Conservation (phyloP, 352 stramenopile genomes). For the Elongisporangium senticosum region DNA sequence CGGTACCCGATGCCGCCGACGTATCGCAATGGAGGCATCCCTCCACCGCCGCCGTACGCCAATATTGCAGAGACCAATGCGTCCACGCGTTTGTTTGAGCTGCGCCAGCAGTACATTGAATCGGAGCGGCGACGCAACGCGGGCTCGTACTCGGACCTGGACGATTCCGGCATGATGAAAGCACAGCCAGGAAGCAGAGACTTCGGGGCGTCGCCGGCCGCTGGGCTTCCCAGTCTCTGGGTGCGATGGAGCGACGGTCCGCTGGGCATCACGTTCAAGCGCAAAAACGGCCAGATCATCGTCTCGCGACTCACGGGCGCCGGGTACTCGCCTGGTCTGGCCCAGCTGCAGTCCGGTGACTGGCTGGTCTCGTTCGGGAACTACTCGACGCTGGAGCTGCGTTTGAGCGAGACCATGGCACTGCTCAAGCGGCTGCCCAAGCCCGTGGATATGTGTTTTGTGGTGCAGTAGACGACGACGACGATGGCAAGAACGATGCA, state of each 20-base stretch:
- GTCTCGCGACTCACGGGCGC: conserved; percentile 70
- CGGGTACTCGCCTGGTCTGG: conserved; percentile 53
- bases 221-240: conserved; percentile 20
- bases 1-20: background rate
- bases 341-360: conserved; percentile 62
- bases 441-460: conserved; percentile 74
- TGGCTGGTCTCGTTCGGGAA: conserved; percentile 78
- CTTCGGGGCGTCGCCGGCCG: background rate
- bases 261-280: conserved; percentile 77
- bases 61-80: conserved; percentile 17
- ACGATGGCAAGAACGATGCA: background rate
- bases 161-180: conserved; percentile 61
- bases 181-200: conserved; percentile 8
- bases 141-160: conserved; percentile 59
- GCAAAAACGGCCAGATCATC: conserved; percentile 70
- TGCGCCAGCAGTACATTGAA: conserved; percentile 70
- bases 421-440: conserved; percentile 72
- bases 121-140: conserved; percentile 54
- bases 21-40: conserved; percentile 6
- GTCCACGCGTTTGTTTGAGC: conserved; percentile 35
- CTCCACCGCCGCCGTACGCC: conserved; percentile 45
- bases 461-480: conserved; percentile 41
- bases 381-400: conserved; percentile 47
- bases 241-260: conserved; percentile 69
- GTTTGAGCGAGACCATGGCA: conserved; percentile 75